phyloP scores from a whole-genome alignment of 139 green algal species.

The Chlorella sp. region DNA sequence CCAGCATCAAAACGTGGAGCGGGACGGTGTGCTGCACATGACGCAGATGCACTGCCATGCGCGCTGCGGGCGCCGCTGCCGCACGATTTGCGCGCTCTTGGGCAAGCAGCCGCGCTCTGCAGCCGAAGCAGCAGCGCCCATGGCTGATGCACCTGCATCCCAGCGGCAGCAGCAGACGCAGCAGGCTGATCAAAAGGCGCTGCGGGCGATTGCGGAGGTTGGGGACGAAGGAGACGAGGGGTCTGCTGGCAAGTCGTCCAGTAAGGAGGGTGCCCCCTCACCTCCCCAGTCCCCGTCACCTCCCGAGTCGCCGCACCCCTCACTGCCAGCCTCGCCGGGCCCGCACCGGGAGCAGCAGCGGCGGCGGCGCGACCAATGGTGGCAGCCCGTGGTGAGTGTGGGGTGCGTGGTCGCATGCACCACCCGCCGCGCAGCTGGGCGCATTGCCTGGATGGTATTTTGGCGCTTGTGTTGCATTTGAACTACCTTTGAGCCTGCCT shows the following conservation, averaged over 20 bases:
- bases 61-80: not conserved
- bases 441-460: not conserved
- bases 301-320: not conserved
- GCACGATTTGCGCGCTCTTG: conserved; percentile 19
- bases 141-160: not conserved
- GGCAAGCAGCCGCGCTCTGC: not conserved
- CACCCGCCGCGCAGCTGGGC: not conserved
- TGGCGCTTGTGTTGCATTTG: not conserved
- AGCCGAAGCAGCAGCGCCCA: not conserved
- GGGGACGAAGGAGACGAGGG: not conserved
- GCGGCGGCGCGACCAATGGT: not conserved
- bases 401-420: not conserved
- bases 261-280: not conserved
- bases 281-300: not conserved
- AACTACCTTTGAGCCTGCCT: not conserved
- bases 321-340: not conserved
- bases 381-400: not conserved
- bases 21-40: conserved; percentile 22
- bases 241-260: no score
- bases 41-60: not conserved
- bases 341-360: not conserved
- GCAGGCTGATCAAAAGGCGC: not conserved
- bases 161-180: not conserved
- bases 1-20: not conserved
- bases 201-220: conserved; percentile 17